Evolutionary conservation across 495 filamentous ascomycete genomes (phyloP).

Genomic region (Penicillium longicatenatum): DNA sequence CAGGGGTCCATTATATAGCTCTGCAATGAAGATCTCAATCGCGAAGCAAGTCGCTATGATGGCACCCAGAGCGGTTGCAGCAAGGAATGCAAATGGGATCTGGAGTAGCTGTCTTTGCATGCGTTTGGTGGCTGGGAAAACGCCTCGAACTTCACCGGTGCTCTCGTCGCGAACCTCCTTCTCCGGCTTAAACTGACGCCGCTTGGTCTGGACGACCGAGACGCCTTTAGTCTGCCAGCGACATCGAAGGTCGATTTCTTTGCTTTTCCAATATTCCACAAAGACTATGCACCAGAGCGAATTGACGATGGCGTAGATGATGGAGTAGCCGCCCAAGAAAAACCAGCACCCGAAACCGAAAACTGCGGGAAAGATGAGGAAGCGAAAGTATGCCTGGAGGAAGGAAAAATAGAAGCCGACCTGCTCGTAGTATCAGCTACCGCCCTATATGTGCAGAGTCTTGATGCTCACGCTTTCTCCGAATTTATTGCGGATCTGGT

Average conservation of each 20-base stretch:
- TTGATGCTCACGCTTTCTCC: conserved; percentile 70
- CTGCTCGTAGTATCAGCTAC: conserved; percentile 27
- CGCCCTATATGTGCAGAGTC: background rate
- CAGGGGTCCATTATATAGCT: conserved; percentile 89
- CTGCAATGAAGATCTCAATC: conserved; percentile 94
- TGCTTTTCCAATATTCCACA: conserved; percentile 95
- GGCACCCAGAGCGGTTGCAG: conserved; percentile 67
- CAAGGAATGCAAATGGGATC: conserved; percentile 81
- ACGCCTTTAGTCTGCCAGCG: conserved; percentile 92
- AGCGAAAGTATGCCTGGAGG: conserved; percentile 86
- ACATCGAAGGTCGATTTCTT: conserved; percentile 86
- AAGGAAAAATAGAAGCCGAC: conserved; percentile 97
- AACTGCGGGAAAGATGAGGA: conserved; percentile 79
- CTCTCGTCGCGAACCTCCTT: conserved; percentile 73
- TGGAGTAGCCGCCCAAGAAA: conserved; percentile 80
- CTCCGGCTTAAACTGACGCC: conserved; percentile 79
- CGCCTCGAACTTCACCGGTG: conserved; percentile 78
- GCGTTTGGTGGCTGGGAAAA: conserved; percentile 78
- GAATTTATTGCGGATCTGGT: conserved; percentile 82
- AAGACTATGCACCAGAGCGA: conserved; percentile 88
- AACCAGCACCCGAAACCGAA: conserved; percentile 84
- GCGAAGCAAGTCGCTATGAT: conserved; percentile 87
- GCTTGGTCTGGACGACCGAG: conserved; percentile 73
- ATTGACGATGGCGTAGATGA: conserved; percentile 78
- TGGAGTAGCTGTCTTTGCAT: conserved; percentile 79